These are phyloP conservation scores for Nitzschia palea DNA, from an alignment of 108 stramenopile genomes.

Conservation along the genomic window DNA sequence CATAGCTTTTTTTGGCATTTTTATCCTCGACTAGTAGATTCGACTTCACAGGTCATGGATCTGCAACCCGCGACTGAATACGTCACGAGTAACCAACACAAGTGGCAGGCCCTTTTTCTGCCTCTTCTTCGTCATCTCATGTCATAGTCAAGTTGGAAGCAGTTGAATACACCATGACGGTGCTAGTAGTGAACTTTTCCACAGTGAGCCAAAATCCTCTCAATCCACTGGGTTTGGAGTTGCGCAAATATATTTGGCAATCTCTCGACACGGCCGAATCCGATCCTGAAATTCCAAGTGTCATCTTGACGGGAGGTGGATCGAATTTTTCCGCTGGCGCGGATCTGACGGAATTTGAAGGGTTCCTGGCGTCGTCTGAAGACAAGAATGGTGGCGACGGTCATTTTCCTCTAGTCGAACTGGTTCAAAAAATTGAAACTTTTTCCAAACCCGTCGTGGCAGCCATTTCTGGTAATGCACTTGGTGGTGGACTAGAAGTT, in stretches of 20 bases:
- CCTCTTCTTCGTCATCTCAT: too few relatives aligned
- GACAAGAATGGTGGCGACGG: slow-evolving; percentile 34
- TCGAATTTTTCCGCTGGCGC: slow-evolving; percentile 95
- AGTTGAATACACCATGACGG: not conserved
- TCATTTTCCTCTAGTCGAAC: slow-evolving; percentile 56
- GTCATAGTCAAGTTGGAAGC: not conserved
- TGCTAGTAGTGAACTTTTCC: slow-evolving; percentile 29
- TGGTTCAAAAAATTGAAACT: slow-evolving; percentile 62
- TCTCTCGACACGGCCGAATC: slow-evolving; percentile 23
- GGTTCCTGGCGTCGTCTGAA: not conserved
- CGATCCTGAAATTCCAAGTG: slow-evolving; percentile 51
- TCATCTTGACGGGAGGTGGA: slow-evolving; percentile 86
- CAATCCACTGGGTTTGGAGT: slow-evolving; percentile 27
- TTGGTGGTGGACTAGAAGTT: slow-evolving; percentile 96
- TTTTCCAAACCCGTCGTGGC: slow-evolving; percentile 94
- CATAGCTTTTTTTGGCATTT: too few relatives aligned
- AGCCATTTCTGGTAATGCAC: slow-evolving; percentile 83
- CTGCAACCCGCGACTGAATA: too few relatives aligned
- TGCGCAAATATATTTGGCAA: slow-evolving; percentile 22
- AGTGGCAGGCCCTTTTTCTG: too few relatives aligned
- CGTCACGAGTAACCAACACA: too few relatives aligned
- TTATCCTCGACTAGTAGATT: too few relatives aligned
- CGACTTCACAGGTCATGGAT: too few relatives aligned
- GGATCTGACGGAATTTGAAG: slow-evolving; percentile 92
- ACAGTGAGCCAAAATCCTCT: slow-evolving; percentile 28